Evolutionary conservation across 306 rosid species (phyloP), one percentile per base, ranked within the genome.

Genomic region (Rubus idaeus): DNA sequence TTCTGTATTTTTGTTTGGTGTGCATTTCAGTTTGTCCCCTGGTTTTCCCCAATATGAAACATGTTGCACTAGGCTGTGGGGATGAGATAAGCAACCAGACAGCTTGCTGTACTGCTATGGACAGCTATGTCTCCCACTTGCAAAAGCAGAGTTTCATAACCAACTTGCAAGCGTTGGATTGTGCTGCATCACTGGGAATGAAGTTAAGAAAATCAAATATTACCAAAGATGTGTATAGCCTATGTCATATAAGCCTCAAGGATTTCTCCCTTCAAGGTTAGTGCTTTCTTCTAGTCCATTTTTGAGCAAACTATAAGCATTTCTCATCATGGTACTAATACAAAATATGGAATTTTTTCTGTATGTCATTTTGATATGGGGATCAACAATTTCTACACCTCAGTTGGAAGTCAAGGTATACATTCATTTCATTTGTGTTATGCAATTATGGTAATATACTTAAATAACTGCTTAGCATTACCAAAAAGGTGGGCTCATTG

Each of bases 221-320:
- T 42, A 80, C 89, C 17, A 68, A 84, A 23, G 88, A 95, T 85
- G 89, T 95, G 65, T 95, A 88, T 67, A 80, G 84, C 75, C 94
- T 92, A 8, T 95, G 99, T 83, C 97, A 86, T 66, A 81, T 95
- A 74, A 92, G 91, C 85, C 99, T 92, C 23, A 92, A 90, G 80
- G 97, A 92, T 85, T 95, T 92, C 84, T 95, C 99, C 66, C 96
- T 91, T 50, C 99, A 95, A 95, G 99, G 99, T 92, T 87, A 51
- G 83, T 82, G 50, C 70, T 40, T 10, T 56, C 81, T 50, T 84
- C 66, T 58, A 26, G 17, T 80, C 42, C 20, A 35, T 41, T 76
- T 75, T 46, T 47, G 74, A 58, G 70, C 69, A 37, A 46, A 66
- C 51, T 40, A 58, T 57, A 16, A 66, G 23, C 79, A 52, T 67